phyloP scores from a whole-genome alignment of 495 filamentous ascomycete genomes.

The Saxophila tyrrhenica region DNA sequence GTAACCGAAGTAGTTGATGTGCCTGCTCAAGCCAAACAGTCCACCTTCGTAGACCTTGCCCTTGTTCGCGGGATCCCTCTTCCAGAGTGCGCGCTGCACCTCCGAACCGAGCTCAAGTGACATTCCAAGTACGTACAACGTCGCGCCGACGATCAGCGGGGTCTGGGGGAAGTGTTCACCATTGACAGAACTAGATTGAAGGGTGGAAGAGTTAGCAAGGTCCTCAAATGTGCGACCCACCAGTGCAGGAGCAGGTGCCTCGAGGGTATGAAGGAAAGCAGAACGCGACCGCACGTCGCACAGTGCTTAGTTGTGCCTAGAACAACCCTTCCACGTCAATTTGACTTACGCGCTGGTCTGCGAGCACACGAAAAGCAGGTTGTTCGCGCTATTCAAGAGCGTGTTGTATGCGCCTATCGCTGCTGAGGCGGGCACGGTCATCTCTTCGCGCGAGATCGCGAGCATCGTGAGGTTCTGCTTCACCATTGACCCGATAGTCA shows the following conservation, averaged over 20 bases:
- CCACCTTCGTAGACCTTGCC: slow-evolving; percentile 20
- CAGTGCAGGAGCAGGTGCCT: too few species aligned
- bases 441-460: slow-evolving; percentile 33
- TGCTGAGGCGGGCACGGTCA: slow-evolving; percentile 29
- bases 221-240: too few species aligned
- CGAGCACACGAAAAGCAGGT: slow-evolving; percentile 20
- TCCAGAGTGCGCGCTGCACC: slow-evolving; percentile 15
- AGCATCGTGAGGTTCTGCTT: slow-evolving; percentile 43
- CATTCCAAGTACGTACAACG: slow-evolving; percentile 20
- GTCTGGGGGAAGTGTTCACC: slow-evolving; percentile 24
- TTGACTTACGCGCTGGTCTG: too few species aligned
- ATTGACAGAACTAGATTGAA: slow-evolving; percentile 17
- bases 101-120: slow-evolving; percentile 19
- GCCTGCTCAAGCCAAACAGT: slow-evolving; percentile 18
- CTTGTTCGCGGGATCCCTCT: slow-evolving; percentile 21
- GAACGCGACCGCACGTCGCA: too few species aligned
- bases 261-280: too few species aligned
- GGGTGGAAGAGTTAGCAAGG: too few species aligned
- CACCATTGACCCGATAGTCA: slow-evolving; percentile 37
- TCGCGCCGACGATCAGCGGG: slow-evolving; percentile 20
- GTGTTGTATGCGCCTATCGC: slow-evolving; percentile 37
- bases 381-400: slow-evolving; percentile 33
- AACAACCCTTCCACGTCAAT: too few species aligned
- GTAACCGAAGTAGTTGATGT: slow-evolving; percentile 26
- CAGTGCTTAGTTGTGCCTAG: too few species aligned